Evolutionary conservation across 768 basidiomycete species (phyloP).

Genomic region (Lactarius quietus): DNA sequence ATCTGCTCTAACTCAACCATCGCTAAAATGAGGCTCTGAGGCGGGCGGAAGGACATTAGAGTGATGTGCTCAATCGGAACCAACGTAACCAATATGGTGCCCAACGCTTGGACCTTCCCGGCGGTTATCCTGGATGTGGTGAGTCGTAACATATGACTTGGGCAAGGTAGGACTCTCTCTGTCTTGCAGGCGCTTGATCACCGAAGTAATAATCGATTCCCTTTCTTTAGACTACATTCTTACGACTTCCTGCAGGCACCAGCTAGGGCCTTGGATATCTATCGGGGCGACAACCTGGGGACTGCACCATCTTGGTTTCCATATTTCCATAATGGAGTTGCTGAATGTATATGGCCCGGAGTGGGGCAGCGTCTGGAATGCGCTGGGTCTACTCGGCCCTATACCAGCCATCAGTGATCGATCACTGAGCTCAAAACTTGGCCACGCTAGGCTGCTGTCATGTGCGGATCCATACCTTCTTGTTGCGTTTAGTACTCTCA

Average conservation of each 20-base stretch:
- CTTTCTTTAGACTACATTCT: constrained; percentile 7
- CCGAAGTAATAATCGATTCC: constrained; percentile 21
- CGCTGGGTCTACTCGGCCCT: constrained; percentile 43
- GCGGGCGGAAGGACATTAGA: constrained; percentile 27
- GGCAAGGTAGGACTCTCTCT: constrained; percentile 44
- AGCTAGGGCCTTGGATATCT: constrained; percentile 54
- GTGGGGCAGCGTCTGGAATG: constrained; percentile 38
- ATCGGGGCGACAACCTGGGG: constrained; percentile 59
- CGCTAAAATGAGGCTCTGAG: constrained; percentile 20
- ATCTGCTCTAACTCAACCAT: constrained; percentile 19
- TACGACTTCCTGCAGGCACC: constrained; percentile 32
- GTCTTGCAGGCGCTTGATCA: constrained; percentile 18
- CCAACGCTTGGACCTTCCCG: constrained; percentile 22
- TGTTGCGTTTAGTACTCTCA: constrained; percentile 1
- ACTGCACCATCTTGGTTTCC: constrained; percentile 49
- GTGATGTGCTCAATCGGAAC: constrained; percentile 27
- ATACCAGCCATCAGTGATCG: constrained; percentile 29
- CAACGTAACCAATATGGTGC: constrained; percentile 9
- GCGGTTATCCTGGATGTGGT: constrained; percentile 32
- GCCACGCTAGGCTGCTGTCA: too few relatives aligned
- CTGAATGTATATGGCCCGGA: constrained; percentile 44
- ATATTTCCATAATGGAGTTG: constrained; percentile 44
- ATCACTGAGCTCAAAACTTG: constrained; percentile 35
- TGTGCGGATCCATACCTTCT: constrained; percentile 31
- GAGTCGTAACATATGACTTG: constrained; percentile 39